Evolutionary conservation across 2,329 filamentous ascomycete species (phyloP).

Genomic region (Hypoxylon sp.): DNA sequence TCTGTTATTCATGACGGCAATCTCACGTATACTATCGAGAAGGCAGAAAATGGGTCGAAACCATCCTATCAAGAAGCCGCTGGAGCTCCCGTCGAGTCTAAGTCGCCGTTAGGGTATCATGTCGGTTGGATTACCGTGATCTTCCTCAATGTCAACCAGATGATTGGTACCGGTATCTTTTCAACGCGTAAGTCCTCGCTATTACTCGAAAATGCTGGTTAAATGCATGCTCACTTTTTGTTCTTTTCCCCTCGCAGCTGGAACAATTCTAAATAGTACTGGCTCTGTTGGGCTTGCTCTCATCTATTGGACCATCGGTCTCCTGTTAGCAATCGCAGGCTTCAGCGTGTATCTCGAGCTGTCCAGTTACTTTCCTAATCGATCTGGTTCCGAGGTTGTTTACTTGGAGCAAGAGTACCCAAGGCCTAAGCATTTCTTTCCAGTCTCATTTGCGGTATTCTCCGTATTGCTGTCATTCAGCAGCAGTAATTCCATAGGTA

Average conservation of each 20-base stretch:
- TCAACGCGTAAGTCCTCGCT: slow-evolving; percentile 55
- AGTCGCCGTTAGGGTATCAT: slow-evolving; percentile 72
- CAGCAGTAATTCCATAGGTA: slow-evolving; percentile 69
- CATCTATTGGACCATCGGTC: slow-evolving; percentile 69
- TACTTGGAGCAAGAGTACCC: slow-evolving; percentile 73
- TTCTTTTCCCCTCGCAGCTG: slow-evolving; percentile 54
- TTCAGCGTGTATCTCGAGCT: slow-evolving; percentile 69
- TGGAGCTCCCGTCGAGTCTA: slow-evolving; percentile 72
- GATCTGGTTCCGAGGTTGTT: slow-evolving; percentile 70
- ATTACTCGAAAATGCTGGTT: background rate
- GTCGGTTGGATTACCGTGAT: slow-evolving; percentile 70
- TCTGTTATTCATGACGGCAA: slow-evolving; percentile 51
- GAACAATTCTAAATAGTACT: slow-evolving; percentile 63
- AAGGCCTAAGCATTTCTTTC: slow-evolving; percentile 69
- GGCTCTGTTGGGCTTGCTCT: slow-evolving; percentile 68
- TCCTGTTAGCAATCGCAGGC: slow-evolving; percentile 62
- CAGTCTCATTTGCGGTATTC: slow-evolving; percentile 68
- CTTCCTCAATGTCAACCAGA: slow-evolving; percentile 71
- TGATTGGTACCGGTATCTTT: slow-evolving; percentile 74
- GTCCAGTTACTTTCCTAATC: slow-evolving; percentile 69
- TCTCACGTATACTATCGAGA: slow-evolving; percentile 49
- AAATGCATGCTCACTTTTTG: background rate
- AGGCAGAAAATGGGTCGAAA: slow-evolving; percentile 60
- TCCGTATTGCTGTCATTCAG: slow-evolving; percentile 70
- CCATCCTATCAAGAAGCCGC: slow-evolving; percentile 70